A percentile compares a stretch with the other conserved stretches of the same genome.
Conservation (phyloP, 371 early-diverging fungal genomes). For the Apophysomyces elegans region DNA sequence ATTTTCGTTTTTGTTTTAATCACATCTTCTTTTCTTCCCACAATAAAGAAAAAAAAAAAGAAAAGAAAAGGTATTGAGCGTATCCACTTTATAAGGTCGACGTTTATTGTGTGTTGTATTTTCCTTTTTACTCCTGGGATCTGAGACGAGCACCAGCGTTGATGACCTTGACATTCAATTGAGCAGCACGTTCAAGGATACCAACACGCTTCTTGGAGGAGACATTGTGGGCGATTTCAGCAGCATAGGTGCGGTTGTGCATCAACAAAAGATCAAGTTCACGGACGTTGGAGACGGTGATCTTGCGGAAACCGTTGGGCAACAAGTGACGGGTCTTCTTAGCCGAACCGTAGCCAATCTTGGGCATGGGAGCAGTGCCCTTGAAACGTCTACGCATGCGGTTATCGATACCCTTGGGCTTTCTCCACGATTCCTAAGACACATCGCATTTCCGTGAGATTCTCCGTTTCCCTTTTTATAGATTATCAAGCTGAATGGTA, state of each 20-base stretch:
- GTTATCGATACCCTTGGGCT: constrained; percentile 99
- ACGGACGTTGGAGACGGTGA: constrained; percentile 88
- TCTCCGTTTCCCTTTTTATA: too few species aligned
- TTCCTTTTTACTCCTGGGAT: constrained; percentile 71
- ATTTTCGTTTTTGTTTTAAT: neutral
- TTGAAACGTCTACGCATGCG: constrained; percentile 97
- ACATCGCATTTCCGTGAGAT: neutral
- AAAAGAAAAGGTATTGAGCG: neutral
- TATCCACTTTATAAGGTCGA: neutral
- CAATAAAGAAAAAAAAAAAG: neutral
- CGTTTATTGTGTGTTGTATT: too few species aligned
- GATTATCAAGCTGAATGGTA: neutral
- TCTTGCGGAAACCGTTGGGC: constrained; percentile 98
- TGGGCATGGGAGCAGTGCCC: constrained; percentile 98
- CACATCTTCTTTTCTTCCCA: neutral
- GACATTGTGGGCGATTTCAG: constrained; percentile 98
- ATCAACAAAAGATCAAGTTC: constrained; percentile 96
- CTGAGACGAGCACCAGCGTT: constrained; percentile 96
- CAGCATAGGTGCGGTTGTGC: constrained; percentile 98
- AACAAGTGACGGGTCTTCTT: constrained; percentile 92
- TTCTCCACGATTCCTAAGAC: constrained; percentile 96
- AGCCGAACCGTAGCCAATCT: constrained; percentile 98
- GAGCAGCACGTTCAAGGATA: constrained; percentile 95
- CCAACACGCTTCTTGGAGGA: constrained; percentile 95
- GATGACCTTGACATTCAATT: constrained; percentile 95